Evolutionary conservation across 1,139 yeast genomes (phyloP).

Genomic region (Yamadazyma kanchanaburiensis): DNA sequence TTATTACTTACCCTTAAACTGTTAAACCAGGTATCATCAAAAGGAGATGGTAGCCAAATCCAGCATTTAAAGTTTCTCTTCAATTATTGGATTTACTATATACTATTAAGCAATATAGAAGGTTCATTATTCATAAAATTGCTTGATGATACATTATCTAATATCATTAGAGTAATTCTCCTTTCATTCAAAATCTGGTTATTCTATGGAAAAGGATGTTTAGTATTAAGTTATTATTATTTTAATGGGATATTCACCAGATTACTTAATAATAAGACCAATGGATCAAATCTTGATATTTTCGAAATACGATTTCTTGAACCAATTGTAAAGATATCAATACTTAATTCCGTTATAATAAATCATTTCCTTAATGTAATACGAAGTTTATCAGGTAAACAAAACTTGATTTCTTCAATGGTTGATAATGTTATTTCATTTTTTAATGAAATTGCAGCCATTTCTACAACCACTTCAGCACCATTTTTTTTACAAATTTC

Average conservation of each 20-base stretch:
- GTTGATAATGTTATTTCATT: conserved; percentile 7
- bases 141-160: conserved; percentile 10
- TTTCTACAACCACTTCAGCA: conserved; percentile 1
- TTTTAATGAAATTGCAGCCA: conserved; percentile 6
- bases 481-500: conserved; percentile 12
- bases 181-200: conserved; percentile 21
- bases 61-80: conserved; percentile 18
- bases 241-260: conserved; percentile 3
- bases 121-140: conserved; percentile 8
- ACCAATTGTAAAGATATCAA: conserved; percentile 10
- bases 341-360: conserved; percentile 8
- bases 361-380: conserved; percentile 4
- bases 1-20: conserved; percentile 15
- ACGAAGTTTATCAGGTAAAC: conserved; percentile 7
- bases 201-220: conserved; percentile 26
- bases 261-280: conserved; percentile 2
- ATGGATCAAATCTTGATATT: conserved; percentile 8
- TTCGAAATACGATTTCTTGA: conserved; percentile 15
- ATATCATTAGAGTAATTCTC: conserved; percentile 6
- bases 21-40: conserved; percentile 8
- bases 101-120: conserved; percentile 14
- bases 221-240: conserved; percentile 16
- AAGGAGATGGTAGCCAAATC: conserved; percentile 5
- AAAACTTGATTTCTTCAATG: conserved; percentile 9
- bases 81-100: conserved; percentile 26